These are phyloP conservation scores for Ochromonadaceae sp. DNA, from an alignment of 352 stramenopile species.

Conservation along the genomic window DNA sequence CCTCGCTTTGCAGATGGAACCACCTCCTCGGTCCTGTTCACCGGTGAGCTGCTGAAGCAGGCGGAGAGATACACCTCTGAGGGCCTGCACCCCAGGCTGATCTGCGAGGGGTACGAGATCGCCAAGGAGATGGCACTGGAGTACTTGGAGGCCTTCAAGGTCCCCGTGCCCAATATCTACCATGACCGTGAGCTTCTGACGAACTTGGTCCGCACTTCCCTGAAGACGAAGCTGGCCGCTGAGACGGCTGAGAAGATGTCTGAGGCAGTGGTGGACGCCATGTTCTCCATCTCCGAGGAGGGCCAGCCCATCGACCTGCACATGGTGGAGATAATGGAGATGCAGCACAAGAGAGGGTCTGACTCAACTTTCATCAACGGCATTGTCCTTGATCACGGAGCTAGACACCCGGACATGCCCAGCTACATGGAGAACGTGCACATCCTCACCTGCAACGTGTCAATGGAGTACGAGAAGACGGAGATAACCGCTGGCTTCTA, in stretches of 20 bases:
- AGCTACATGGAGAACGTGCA: slow-evolving; percentile 83
- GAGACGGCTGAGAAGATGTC: slow-evolving; percentile 73
- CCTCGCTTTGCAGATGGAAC: slow-evolving; percentile 71
- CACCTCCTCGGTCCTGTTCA: slow-evolving; percentile 94
- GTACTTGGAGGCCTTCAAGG: slow-evolving; percentile 84
- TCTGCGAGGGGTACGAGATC: slow-evolving; percentile 93
- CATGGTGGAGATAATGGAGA: slow-evolving; percentile 99
- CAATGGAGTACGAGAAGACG: slow-evolving; percentile 99
- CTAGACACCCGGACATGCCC: slow-evolving; percentile 97
- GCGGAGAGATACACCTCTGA: slow-evolving; percentile 87
- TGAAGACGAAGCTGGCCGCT: slow-evolving; percentile 92
- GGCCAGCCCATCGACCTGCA: slow-evolving; percentile 82
- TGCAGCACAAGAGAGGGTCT: slow-evolving; percentile 85
- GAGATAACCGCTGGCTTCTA: slow-evolving; percentile 96
- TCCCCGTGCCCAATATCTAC: slow-evolving; percentile 47
- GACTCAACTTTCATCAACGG: slow-evolving; percentile 79
- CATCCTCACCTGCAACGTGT: slow-evolving; percentile 99
- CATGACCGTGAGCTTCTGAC: slow-evolving; percentile 85
- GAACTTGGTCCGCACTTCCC: slow-evolving; percentile 78
- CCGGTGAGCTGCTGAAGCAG: slow-evolving; percentile 94
- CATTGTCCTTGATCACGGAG: slow-evolving; percentile 94
- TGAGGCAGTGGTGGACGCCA: slow-evolving; percentile 89
- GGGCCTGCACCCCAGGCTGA: slow-evolving; percentile 87
- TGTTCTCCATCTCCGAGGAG: slow-evolving; percentile 65
- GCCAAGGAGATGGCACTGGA: slow-evolving; percentile 80